These are phyloP conservation scores for Cyberlindnera suaveolens DNA, from an alignment of 805 yeast genomes.

Conservation along the genomic window DNA sequence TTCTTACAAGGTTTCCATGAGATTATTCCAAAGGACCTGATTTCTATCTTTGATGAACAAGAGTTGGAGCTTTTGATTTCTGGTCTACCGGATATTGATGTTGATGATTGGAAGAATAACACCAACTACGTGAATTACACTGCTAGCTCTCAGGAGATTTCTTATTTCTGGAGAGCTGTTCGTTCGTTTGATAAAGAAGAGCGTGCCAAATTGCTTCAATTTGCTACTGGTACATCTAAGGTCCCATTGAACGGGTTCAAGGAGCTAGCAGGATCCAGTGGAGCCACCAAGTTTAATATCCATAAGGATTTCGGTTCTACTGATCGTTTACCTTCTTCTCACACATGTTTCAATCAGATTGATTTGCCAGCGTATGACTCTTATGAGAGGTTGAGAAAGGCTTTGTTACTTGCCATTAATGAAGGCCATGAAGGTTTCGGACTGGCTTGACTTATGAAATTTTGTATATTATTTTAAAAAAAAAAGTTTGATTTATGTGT, in stretches of 20 bases:
- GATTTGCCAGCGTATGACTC: conserved; percentile 90
- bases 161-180: conserved; percentile 98
- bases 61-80: conserved; percentile 88
- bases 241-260: conserved; percentile 94
- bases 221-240: conserved; percentile 95
- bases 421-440: conserved; percentile 98
- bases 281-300: conserved; percentile 78
- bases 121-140: conserved; percentile 78
- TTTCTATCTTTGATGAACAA: conserved; percentile 89
- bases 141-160: conserved; percentile 77
- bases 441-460: conserved; percentile 42
- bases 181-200: conserved; percentile 91
- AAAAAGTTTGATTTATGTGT: background rate
- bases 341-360: conserved; percentile 94
- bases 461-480: background rate
- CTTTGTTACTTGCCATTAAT: conserved; percentile 75
- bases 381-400: conserved; percentile 78
- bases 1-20: conserved; percentile 86
- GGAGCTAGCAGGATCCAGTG: conserved; percentile 82
- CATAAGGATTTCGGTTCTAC: conserved; percentile 83
- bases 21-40: conserved; percentile 75
- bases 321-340: conserved; percentile 89
- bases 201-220: conserved; percentile 87
- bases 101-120: conserved; percentile 91
- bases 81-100: conserved; percentile 94